Base-by-base conservation (phyloP, 129 eudicot species). In the Smallanthus sonchifolius region DNA sequence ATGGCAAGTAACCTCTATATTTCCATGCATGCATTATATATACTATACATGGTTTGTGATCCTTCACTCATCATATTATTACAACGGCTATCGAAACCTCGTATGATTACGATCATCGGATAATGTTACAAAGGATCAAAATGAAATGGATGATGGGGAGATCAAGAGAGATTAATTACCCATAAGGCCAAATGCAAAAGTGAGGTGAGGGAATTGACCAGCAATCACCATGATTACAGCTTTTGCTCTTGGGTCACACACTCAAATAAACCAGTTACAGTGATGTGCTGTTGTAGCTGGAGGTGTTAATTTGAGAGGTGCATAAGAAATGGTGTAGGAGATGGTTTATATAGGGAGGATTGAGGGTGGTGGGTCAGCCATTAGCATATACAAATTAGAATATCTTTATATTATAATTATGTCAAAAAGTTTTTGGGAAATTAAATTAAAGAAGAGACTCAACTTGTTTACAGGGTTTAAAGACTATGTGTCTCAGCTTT, bases 101-200 rank as follows among this genome's bases (percentile, higher is more conserved):
- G 16, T 17, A 67, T 2, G 57, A 67, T 45, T 24, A 45, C 42
- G 3, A 6, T 49, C 38, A 6, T 0, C 13, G 32, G 40, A 4
- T 1, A 5, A 59, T 59, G 39, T 59, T 36, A 6, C 0, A 35
- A n/a, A 62, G 20, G 37, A 35, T 19, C 20, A 13, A 32, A 69
- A 2, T 2, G 5, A 14, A 5, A 24, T 43, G 39, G 4, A 30
- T 40, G 61, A 2, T 36, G 28, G 19, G 16, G 51, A 55, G 68
- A n/a, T n/a, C n/a, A n/a, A 43, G 45, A 68, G 15, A 60, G 54
- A 44, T 19, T 10, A 11, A 67, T 45, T 91, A 91, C 97, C 97
- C 52, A 91, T 89, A 57, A 91, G 84, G 39, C 97, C 97, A 81
- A 88, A 91, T 10, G 82, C 87, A 77, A 91, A 75, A 84, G 90